Conservation (phyloP, 2,329 filamentous ascomycete genomes). For the Penicillium brasilianum region DNA sequence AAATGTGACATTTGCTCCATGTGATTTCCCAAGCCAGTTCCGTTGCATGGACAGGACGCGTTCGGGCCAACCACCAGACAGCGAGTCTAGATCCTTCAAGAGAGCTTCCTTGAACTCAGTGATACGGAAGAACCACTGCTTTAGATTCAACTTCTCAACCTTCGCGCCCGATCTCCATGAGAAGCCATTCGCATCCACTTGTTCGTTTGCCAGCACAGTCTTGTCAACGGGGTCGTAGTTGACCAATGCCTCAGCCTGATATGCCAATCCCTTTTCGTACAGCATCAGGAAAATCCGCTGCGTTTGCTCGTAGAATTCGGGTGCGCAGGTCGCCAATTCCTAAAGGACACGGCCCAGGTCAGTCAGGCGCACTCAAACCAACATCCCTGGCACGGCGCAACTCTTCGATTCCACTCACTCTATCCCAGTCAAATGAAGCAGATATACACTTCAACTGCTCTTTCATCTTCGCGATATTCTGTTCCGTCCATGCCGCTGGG, state of each 20-base stretch:
- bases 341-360: conserved; percentile 44
- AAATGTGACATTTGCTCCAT: conserved; percentile 74
- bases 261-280: conserved; percentile 74
- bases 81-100: conserved; percentile 69
- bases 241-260: conserved; percentile 80
- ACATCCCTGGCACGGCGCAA: neutral
- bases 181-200: conserved; percentile 76
- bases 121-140: conserved; percentile 90
- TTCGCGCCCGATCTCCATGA: conserved; percentile 88
- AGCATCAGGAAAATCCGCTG: conserved; percentile 83
- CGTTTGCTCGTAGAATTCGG: conserved; percentile 86
- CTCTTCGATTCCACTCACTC: conserved; percentile 60
- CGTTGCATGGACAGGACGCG: conserved; percentile 81
- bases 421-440: conserved; percentile 80
- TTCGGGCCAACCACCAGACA: conserved; percentile 78
- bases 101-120: conserved; percentile 76
- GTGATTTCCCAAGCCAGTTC: conserved; percentile 85
- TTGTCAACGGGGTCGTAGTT: conserved; percentile 91
- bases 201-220: conserved; percentile 89
- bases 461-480: conserved; percentile 86
- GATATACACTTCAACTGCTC: conserved; percentile 79
- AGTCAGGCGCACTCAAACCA: neutral
- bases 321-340: conserved; percentile 85
- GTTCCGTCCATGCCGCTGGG: conserved; percentile 77
- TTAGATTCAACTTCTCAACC: conserved; percentile 77